These are phyloP conservation scores for Sanghuangporus baumii DNA, from an alignment of 1,284 basidiomycete genomes.

Conservation along the genomic window DNA sequence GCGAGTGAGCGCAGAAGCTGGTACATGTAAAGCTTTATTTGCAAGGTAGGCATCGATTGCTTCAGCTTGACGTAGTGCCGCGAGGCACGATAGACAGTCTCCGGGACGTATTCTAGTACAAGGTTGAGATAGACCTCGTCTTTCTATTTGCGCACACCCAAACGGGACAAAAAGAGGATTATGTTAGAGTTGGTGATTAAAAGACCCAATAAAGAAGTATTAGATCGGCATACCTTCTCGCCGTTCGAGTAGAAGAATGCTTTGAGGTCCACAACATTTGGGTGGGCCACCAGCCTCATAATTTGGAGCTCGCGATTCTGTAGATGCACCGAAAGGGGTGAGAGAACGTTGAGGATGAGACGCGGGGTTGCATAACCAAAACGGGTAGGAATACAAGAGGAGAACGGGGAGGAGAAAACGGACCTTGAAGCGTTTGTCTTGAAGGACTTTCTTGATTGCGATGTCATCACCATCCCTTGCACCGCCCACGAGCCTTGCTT, in stretches of 20 bases:
- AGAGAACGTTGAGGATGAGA: constrained; percentile 4
- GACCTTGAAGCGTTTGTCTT: constrained; percentile 99
- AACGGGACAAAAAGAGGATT: not conserved
- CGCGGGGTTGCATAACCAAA: constrained; percentile 8
- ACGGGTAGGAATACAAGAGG: constrained; percentile 13
- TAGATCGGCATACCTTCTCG: constrained; percentile 73
- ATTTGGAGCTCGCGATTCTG: constrained; percentile 99
- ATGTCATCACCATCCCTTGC: constrained; percentile 76
- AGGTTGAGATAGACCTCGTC: constrained; percentile 99
- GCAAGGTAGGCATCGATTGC: constrained; percentile 98
- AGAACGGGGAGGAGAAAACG: constrained; percentile 25
- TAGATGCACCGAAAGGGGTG: constrained; percentile 17
- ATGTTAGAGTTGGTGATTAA: constrained; percentile 1
- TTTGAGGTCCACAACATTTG: constrained; percentile 96
- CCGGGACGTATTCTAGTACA: constrained; percentile 98
- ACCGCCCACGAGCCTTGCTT: constrained; percentile 66
- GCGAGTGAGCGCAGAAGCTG: constrained; percentile 95
- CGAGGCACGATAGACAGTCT: constrained; percentile 98
- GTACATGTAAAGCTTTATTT: constrained; percentile 98
- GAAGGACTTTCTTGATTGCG: constrained; percentile 99
- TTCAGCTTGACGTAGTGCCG: constrained; percentile 99
- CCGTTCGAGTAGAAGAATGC: constrained; percentile 99
- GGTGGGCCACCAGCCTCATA: constrained; percentile 96
- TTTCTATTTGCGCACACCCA: constrained; percentile 55
- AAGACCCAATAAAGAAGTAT: constrained; percentile 1